Percentiles rank a stretch among this genome's conserved stretches.
Evolutionary conservation across 306 rosid genomes (phyloP).

Genomic region (Cucurbita pepo): DNA sequence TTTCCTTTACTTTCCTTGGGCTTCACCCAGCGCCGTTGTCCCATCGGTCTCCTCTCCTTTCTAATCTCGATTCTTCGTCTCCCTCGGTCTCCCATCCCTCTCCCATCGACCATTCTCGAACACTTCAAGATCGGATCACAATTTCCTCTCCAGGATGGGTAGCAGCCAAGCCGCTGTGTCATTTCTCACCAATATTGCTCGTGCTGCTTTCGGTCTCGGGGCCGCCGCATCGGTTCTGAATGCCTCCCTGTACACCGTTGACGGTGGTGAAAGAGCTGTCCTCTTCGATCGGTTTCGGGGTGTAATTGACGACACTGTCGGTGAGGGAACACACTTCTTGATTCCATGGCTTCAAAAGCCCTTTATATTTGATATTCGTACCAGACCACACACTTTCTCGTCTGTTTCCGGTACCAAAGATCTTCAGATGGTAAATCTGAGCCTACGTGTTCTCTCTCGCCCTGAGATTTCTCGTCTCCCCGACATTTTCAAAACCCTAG

Average conservation of each 20-base stretch:
- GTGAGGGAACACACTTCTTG: conserved; percentile 74
- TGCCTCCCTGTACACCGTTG: conserved; percentile 77
- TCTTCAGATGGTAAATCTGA: conserved; percentile 84
- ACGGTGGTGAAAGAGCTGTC: conserved; percentile 91
- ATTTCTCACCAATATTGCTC: conserved; percentile 44
- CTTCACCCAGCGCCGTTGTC: too few relatives aligned
- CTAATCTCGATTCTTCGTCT: too few relatives aligned
- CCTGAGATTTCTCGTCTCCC: conserved; percentile 63
- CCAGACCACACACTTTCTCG: conserved; percentile 77
- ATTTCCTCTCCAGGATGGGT: conserved; percentile 27
- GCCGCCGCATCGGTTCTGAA: conserved; percentile 29
- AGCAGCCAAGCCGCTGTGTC: conserved; percentile 62
- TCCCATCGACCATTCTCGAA: too few relatives aligned
- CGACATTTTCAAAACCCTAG: conserved; percentile 57
- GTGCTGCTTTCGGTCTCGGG: conserved; percentile 68
- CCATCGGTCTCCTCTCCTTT: too few relatives aligned
- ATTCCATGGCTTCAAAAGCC: conserved; percentile 96
- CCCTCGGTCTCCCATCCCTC: too few relatives aligned
- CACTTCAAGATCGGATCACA: neutral
- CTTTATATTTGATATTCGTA: conserved; percentile 77
- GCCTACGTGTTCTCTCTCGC: conserved; percentile 71
- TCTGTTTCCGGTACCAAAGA: conserved; percentile 84
- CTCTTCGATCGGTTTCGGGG: conserved; percentile 88
- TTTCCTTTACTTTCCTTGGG: too few relatives aligned
- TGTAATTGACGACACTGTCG: conserved; percentile 43